Evolutionary conservation across 192 early-diverging fungal genomes (phyloP).

Genomic region (Glomus cerebriforme): DNA sequence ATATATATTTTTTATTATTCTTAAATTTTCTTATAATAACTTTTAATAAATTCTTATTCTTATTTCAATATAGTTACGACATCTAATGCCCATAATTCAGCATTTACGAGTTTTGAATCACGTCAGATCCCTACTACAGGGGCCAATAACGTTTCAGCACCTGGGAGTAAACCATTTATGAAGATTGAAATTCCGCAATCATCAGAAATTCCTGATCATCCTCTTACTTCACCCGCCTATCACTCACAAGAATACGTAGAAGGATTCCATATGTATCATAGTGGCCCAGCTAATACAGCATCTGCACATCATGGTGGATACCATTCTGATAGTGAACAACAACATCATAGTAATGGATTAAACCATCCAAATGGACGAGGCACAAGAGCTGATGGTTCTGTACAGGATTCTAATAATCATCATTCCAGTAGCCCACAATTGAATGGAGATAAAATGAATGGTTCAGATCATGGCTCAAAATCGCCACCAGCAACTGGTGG

Average conservation of each 20-base stretch:
- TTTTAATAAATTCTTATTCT: background rate
- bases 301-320: constrained; percentile 25
- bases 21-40: background rate
- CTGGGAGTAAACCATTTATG: constrained; percentile 5
- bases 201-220: constrained; percentile 29
- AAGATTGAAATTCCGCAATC: constrained; percentile 32
- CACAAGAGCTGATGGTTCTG: background rate
- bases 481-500: background rate
- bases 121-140: constrained; percentile 15
- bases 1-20: too few relatives aligned
- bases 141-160: background rate
- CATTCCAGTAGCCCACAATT: constrained; percentile 9
- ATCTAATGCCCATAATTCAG: constrained; percentile 24
- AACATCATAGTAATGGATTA: background rate
- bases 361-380: constrained; percentile 13
- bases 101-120: constrained; percentile 35
- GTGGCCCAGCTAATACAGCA: constrained; percentile 4
- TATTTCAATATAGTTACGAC: constrained; percentile 17
- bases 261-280: constrained; percentile 26
- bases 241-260: constrained; percentile 32
- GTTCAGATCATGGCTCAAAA: background rate
- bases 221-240: constrained; percentile 20
- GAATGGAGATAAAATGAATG: background rate
- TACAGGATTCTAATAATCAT: background rate
- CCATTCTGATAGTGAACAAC: constrained; percentile 25